These are phyloP conservation scores for Fusarium odoratissimum DNA, from an alignment of 2,329 filamentous ascomycete genomes.

Conservation along the genomic window DNA sequence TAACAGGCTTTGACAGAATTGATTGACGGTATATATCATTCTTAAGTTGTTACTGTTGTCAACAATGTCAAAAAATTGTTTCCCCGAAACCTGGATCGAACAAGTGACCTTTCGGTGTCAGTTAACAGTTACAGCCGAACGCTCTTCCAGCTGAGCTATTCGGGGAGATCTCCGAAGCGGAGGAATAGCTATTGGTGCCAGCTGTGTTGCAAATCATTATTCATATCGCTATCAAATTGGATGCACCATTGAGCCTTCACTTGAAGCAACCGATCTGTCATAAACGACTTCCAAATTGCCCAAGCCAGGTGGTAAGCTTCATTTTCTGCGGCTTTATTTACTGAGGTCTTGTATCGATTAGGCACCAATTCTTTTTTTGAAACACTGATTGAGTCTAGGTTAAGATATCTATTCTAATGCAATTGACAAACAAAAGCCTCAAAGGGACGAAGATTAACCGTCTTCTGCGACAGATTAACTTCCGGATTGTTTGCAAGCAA, in stretches of 20 bases:
- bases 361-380: accelerated
- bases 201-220: accelerated
- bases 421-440: constrained; percentile 18
- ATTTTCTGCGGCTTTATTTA: not conserved
- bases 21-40: not conserved
- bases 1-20: not conserved
- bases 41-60: accelerated
- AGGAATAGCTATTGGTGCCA: constrained; percentile 21
- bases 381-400: not conserved
- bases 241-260: not conserved
- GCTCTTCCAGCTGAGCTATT: constrained; percentile 32
- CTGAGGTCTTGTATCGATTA: too few species aligned
- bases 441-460: constrained; percentile 5
- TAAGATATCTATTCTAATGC: not conserved
- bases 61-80: not conserved
- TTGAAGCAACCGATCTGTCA: accelerated
- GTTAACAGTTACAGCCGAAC: constrained; percentile 28
- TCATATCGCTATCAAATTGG: accelerated
- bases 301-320: not conserved
- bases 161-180: constrained; percentile 19
- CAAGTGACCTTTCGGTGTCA: constrained; percentile 32
- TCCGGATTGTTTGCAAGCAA: constrained; percentile 13
- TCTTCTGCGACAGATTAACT: not conserved
- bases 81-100: constrained; percentile 32
- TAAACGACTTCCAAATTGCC: accelerated